phyloP scores from a whole-genome alignment of 352 stramenopile genomes.

The Phytophthora hybrid region DNA sequence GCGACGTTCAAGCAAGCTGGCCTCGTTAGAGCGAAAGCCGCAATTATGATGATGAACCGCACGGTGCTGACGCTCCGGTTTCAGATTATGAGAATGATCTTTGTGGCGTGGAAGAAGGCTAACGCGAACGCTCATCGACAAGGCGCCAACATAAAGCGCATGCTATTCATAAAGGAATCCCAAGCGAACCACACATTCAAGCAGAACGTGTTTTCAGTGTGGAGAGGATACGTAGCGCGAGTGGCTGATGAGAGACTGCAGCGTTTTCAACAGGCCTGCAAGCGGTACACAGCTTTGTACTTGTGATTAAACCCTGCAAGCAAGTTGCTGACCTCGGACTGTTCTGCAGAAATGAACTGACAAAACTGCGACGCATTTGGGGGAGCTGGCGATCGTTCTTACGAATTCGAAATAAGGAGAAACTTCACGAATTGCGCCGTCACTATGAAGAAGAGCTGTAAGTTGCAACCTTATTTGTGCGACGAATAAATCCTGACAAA shows the following conservation, averaged over 20 bases:
- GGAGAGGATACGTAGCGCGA: conserved; percentile 61
- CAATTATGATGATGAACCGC: conserved; percentile 87
- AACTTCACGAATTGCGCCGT: conserved; percentile 55
- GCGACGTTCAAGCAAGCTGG: conserved; percentile 81
- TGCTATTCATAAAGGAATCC: conserved; percentile 76
- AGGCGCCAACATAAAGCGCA: conserved; percentile 60
- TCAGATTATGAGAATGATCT: conserved; percentile 83
- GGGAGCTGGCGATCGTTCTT: conserved; percentile 64
- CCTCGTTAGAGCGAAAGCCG: conserved; percentile 72
- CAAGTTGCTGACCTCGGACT: background rate
- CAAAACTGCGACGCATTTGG: conserved; percentile 50
- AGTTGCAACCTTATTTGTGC: conserved; percentile 18
- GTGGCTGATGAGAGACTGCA: conserved; percentile 69
- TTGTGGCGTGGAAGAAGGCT: conserved; percentile 76
- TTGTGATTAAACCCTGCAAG: background rate
- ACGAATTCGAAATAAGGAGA: conserved; percentile 60
- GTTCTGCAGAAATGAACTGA: conserved; percentile 57
- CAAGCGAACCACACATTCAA: conserved; percentile 57
- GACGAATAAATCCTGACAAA: background rate
- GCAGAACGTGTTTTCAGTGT: conserved; percentile 62
- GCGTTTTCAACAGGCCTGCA: conserved; percentile 64
- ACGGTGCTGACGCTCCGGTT: conserved; percentile 61
- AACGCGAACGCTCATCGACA: conserved; percentile 57
- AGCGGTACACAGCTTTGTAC: conserved; percentile 30
- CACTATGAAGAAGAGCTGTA: conserved; percentile 71